Evolutionary conservation across 1,139 yeast species (phyloP).

Genomic region (Kodamaea suecica): DNA sequence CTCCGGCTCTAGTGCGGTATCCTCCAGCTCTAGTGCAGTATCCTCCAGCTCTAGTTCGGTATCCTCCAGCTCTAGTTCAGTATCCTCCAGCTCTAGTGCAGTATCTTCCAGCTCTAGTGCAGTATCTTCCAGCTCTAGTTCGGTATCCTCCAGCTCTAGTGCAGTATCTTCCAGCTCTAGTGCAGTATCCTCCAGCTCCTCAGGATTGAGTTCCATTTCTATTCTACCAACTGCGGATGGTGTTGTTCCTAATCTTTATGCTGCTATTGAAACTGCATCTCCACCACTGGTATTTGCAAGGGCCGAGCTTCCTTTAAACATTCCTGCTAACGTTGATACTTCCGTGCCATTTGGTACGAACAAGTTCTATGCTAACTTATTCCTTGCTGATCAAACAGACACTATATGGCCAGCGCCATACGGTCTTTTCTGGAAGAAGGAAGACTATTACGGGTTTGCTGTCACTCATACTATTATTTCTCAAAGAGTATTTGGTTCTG

Average conservation of each 20-base stretch:
- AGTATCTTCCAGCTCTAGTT: neutral
- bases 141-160: conserved; percentile 5
- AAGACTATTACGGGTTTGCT: conserved; percentile 55
- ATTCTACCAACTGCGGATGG: conserved; percentile 8
- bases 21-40: conserved; percentile 2
- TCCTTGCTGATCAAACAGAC: conserved; percentile 61
- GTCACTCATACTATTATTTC: conserved; percentile 59
- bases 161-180: conserved; percentile 5
- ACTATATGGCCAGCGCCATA: conserved; percentile 83
- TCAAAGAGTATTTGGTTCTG: conserved; percentile 67
- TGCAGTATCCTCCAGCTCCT: conserved; percentile 1
- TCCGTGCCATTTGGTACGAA: conserved; percentile 66
- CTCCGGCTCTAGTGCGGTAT: conserved; percentile 4
- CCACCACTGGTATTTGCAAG: conserved; percentile 52
- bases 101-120: neutral
- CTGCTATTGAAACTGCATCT: conserved; percentile 43
- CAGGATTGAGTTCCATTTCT: too few relatives aligned
- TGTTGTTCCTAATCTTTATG: conserved; percentile 34
- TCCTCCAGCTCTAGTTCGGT: neutral
- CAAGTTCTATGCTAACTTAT: conserved; percentile 77
- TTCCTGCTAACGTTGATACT: conserved; percentile 48
- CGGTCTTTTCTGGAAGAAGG: conserved; percentile 59
- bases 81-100: neutral
- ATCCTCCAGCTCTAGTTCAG: neutral
- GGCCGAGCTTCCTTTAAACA: conserved; percentile 47